Evolutionary conservation across 139 green algal species (phyloP).

Genomic region (Coelastrella sp.): DNA sequence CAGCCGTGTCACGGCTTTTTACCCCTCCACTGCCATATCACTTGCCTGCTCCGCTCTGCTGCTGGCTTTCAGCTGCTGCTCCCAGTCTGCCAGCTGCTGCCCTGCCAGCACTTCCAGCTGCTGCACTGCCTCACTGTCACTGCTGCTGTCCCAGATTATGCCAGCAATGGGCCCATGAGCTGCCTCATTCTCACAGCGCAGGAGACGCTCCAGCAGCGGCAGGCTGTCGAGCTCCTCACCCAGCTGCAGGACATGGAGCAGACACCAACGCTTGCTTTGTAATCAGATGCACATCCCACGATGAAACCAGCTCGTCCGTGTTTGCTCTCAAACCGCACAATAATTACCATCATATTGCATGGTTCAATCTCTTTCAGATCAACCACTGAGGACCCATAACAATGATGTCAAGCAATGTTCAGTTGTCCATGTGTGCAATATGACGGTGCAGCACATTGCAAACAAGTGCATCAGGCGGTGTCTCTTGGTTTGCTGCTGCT

Average conservation of each 20-base stretch:
- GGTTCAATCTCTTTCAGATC: no score
- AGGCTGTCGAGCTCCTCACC: constrained; percentile 73
- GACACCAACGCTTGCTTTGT: not conserved
- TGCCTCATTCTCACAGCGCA: constrained; percentile 74
- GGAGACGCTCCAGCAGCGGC: constrained; percentile 76
- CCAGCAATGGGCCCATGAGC: constrained; percentile 74
- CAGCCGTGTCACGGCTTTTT: not conserved
- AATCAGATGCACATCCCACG: not conserved
- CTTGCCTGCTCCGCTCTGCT: not conserved
- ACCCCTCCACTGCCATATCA: constrained; percentile 20
- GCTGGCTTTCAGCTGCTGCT: constrained; percentile 54
- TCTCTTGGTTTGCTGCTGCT: not conserved
- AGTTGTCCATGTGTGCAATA: not conserved
- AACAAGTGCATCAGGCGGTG: no score
- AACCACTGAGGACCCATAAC: no score
- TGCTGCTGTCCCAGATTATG: constrained; percentile 74
- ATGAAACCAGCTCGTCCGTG: not conserved
- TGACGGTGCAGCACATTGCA: no score
- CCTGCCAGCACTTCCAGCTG: constrained; percentile 59
- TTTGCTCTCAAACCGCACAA: not conserved
- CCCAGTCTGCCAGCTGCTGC: constrained; percentile 65
- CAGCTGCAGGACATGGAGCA: constrained; percentile 25
- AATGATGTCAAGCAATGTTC: no score
- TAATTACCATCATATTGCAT: not conserved
- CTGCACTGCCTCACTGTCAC: constrained; percentile 64